Percentiles rank a stretch among this genome's conserved stretches.
Conservation (phyloP, 2,329 filamentous ascomycete species). For the Colletotrichum aenigma region DNA sequence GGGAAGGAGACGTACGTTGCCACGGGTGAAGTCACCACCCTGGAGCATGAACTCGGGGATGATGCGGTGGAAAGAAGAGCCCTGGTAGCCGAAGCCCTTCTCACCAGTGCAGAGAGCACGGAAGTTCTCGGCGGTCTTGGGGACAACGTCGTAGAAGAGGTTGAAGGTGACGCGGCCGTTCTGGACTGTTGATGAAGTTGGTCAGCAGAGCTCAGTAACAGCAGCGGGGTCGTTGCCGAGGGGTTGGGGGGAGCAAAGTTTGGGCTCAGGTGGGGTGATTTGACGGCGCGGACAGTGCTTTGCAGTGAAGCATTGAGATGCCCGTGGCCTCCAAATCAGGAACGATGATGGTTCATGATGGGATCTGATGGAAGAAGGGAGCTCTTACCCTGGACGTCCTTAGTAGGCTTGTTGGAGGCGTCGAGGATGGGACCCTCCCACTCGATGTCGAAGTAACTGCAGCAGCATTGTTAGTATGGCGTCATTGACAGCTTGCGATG, state of each 20-base stretch:
- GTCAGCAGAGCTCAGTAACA: neutral
- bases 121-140: slow-evolving; percentile 90
- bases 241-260: neutral
- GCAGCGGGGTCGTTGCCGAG: neutral
- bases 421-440: slow-evolving; percentile 77
- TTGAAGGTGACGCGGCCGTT: slow-evolving; percentile 84
- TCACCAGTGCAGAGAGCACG: slow-evolving; percentile 79
- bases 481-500: slow-evolving; percentile 15
- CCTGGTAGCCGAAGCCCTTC: slow-evolving; percentile 83
- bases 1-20: slow-evolving; percentile 69
- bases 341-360: neutral
- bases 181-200: slow-evolving; percentile 59
- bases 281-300: neutral
- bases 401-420: slow-evolving; percentile 59
- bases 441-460: slow-evolving; percentile 72
- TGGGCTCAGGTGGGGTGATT: slow-evolving; percentile 8
- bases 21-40: slow-evolving; percentile 93
- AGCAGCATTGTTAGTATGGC: slow-evolving; percentile 21
- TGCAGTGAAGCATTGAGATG: neutral
- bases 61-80: slow-evolving; percentile 89
- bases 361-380: slow-evolving; percentile 18
- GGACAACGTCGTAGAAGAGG: slow-evolving; percentile 84
- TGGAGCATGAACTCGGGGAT: slow-evolving; percentile 95
- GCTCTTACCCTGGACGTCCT: slow-evolving; percentile 62
- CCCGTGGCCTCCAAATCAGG: neutral